Conservation (phyloP, 2,329 filamentous ascomycete species). For the Hymenoscyphus fructigenus region DNA sequence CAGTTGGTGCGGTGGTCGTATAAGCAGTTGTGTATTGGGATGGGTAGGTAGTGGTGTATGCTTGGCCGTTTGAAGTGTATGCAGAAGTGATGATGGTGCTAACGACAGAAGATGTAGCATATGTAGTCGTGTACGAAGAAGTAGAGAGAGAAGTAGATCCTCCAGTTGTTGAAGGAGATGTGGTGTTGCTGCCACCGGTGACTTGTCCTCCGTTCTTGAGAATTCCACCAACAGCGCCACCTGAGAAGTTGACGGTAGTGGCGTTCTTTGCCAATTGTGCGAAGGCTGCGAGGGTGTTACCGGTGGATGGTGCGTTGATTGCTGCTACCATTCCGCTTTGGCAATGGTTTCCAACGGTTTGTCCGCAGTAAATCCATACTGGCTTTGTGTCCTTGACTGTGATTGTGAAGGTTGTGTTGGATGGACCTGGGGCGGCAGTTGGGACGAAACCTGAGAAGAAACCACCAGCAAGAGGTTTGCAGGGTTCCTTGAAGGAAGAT, state of each 20-base stretch:
- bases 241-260: conserved; percentile 37
- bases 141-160: conserved; percentile 5
- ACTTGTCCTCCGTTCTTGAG: conserved; percentile 25
- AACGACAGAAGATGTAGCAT: conserved; percentile 8
- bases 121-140: conserved; percentile 10
- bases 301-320: conserved; percentile 43
- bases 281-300: conserved; percentile 43
- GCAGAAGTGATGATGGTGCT: background rate
- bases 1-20: background rate
- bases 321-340: conserved; percentile 49
- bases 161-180: background rate
- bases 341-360: conserved; percentile 43
- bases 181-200: background rate
- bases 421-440: conserved; percentile 34
- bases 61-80: background rate
- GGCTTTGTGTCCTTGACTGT: conserved; percentile 41
- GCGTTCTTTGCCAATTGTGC: conserved; percentile 29
- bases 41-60: background rate
- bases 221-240: conserved; percentile 38
- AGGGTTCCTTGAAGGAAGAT: conserved; percentile 42
- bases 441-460: conserved; percentile 43
- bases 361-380: conserved; percentile 45
- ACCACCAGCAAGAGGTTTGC: conserved; percentile 40
- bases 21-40: background rate
- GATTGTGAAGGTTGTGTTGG: conserved; percentile 40